Base-by-base conservation (phyloP, 805 yeast genomes). In the Candida loeiensis region DNA sequence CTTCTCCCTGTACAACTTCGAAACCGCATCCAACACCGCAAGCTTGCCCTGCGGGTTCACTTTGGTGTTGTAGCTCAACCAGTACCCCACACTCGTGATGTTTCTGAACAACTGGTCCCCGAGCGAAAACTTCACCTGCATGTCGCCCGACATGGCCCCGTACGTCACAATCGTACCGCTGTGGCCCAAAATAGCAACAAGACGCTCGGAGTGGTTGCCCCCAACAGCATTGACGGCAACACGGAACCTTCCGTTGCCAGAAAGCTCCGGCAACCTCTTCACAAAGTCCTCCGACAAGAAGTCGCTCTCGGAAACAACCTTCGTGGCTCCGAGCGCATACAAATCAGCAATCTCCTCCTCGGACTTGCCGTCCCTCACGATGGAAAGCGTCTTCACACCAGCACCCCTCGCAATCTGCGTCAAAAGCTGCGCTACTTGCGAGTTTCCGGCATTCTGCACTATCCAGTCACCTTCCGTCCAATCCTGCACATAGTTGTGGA, bases 31-130 rank as follows among this genome's bases (percentile, higher is more conserved):
- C 21, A 85, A 68, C n/a, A 82, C 74, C 3, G 67, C 64, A 29
- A 70, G 67, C 57, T 84, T 84, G 24, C 71, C 68, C 22, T 71
- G 70, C 3, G 93, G 91, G 50, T 83, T 28, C 3, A 24, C 31
- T 17, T 37, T 36, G 32, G 47, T 50, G 40, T 60, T 61, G 13
- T 53, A 41, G 22, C 61, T 59, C 32, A 63, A 50, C 67, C 68
- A 63, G 50, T 58, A 63, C 13, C 63, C 54, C 14, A 40, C 49
- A 21, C 59, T 48, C 13, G 58, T 51, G 38, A 63, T 47, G 43
- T 62, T 59, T 40, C 61, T 63, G 45, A 50, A 59, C 41, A 63
- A 54, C 39, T 61, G 67, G 6, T 46, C 46, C 1, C 46, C 46
- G 6, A 56, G 50, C 15, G 56, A 43, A 48, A 46, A 59, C 37